A percentile compares a stretch with the other conserved stretches of the same genome.
Evolutionary conservation across 2,329 filamentous ascomycete species (phyloP).

Genomic region (Alternaria sp.): DNA sequence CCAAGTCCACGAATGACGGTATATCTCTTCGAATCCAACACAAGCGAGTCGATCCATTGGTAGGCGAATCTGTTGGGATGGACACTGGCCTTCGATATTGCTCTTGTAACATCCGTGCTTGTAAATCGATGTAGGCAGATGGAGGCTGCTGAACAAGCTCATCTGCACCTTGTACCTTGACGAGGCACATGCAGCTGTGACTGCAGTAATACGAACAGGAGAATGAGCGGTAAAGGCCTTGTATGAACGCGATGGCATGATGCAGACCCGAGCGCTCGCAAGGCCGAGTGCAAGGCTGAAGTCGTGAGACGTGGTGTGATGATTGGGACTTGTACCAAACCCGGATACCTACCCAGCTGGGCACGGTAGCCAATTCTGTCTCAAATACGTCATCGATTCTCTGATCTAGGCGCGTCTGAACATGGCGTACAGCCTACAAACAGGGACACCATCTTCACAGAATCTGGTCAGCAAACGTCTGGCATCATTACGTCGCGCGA

Average conservation of each 20-base stretch:
- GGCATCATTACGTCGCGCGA: no score
- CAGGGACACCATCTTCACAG: no score
- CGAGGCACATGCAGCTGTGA: constrained; percentile 2
- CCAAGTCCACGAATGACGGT: neutral
- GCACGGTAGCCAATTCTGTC: neutral
- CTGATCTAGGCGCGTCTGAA: neutral
- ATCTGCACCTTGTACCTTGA: constrained; percentile 1
- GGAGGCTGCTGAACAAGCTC: neutral
- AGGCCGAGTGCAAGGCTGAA: constrained; percentile 7
- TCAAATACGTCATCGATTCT: neutral
- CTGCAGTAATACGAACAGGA: neutral
- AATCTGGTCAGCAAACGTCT: no score
- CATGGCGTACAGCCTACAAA: neutral
- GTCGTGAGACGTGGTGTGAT: neutral
- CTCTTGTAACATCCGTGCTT: constrained; percentile 5
- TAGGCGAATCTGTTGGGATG: neutral
- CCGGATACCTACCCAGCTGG: neutral
- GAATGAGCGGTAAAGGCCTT: constrained; percentile 15
- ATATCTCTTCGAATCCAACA: neutral
- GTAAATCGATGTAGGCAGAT: neutral
- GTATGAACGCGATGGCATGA: neutral
- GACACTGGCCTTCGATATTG: neutral
- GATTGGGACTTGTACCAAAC: neutral
- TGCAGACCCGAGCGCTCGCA: no score
- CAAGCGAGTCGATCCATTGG: constrained; percentile 8